Conservation (phyloP, 495 filamentous ascomycete species). For the Xylaria flabelliformis region DNA sequence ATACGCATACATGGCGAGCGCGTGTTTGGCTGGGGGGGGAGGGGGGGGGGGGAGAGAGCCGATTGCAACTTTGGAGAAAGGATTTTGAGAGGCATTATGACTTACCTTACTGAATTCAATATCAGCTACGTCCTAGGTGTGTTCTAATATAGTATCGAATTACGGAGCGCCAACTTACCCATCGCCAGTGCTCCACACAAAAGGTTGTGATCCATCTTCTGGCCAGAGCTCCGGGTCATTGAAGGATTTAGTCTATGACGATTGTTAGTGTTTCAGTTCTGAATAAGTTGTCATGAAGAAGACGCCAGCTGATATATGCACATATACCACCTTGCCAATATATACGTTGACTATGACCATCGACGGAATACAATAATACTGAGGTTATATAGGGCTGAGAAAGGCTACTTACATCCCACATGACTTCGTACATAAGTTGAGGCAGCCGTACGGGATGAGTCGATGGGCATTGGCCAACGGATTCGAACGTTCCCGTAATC, state of each 20-base stretch:
- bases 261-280: background rate
- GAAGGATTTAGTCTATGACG: conserved; percentile 43
- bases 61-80: no score
- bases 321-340: background rate
- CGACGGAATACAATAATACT: conserved; percentile 27
- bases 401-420: conserved; percentile 46
- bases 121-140: background rate
- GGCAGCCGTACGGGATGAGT: conserved; percentile 47
- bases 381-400: background rate
- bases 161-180: conserved; percentile 32
- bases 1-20: no score
- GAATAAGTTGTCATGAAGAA: background rate
- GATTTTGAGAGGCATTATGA: no score
- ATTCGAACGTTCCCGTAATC: conserved; percentile 40
- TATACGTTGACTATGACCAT: background rate
- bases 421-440: conserved; percentile 51
- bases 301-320: background rate
- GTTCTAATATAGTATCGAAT: background rate
- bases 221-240: conserved; percentile 50
- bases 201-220: conserved; percentile 49
- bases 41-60: no score
- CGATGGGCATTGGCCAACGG: conserved; percentile 40
- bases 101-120: conserved; percentile 25
- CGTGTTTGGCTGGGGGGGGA: no score
- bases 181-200: conserved; percentile 52